Conservation (phyloP, 306 rosid species). For the Quillaja saponaria region DNA sequence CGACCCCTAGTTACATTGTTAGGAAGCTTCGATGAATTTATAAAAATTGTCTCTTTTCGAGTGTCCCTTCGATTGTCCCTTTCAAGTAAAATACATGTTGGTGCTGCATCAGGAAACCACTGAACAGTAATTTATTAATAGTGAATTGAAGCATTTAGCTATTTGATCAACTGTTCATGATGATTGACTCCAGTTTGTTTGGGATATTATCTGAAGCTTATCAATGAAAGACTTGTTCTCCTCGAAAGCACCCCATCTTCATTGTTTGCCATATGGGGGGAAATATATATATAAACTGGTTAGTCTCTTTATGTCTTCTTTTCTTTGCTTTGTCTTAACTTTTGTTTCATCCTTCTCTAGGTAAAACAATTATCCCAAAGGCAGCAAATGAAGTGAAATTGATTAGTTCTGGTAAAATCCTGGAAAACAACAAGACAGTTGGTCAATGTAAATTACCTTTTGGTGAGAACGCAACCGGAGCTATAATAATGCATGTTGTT, state of each 20-base stretch:
- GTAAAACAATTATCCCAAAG: slow-evolving; percentile 84
- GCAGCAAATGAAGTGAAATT: slow-evolving; percentile 92
- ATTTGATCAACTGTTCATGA: slow-evolving; percentile 25
- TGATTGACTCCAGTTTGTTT: slow-evolving; percentile 25
- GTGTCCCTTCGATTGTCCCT: too few relatives aligned
- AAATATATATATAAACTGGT: not conserved
- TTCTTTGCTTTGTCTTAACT: slow-evolving; percentile 22
- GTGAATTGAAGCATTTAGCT: slow-evolving; percentile 21
- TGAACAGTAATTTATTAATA: not conserved
- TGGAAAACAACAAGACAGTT: slow-evolving; percentile 96
- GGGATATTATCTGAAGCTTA: slow-evolving; percentile 8
- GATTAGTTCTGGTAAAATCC: slow-evolving; percentile 85
- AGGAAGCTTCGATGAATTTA: too few relatives aligned
- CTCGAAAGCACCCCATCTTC: not conserved
- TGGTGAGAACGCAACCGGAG: slow-evolving; percentile 69
- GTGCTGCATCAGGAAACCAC: too few relatives aligned
- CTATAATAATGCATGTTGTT: slow-evolving; percentile 78
- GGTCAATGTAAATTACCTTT: slow-evolving; percentile 90
- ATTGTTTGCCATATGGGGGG: not conserved
- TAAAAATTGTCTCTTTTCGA: too few relatives aligned
- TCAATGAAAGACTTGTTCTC: slow-evolving; percentile 16
- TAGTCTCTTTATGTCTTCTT: not conserved
- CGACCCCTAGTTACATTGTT: too few relatives aligned
- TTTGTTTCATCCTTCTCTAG: slow-evolving; percentile 38
- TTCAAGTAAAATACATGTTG: too few relatives aligned